Percentiles rank a stretch among this genome's conserved stretches.
These are phyloP conservation scores for Penicillium bialowiezense DNA, from an alignment of 495 filamentous ascomycete species.

Conservation along the genomic window DNA sequence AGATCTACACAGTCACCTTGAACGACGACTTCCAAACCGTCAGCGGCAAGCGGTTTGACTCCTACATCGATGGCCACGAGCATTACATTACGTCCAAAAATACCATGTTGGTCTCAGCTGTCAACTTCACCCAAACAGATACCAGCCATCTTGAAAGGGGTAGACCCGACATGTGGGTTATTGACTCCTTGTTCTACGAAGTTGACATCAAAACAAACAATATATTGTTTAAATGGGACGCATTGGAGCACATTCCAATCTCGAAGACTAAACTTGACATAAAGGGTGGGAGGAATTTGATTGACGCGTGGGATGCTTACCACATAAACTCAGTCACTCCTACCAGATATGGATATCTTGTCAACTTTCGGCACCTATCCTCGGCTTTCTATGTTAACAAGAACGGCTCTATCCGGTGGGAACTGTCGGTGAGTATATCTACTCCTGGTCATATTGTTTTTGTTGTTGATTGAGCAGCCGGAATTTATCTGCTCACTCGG, in stretches of 20 bases:
- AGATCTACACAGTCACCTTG: slow-evolving; percentile 28
- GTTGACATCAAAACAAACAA: slow-evolving; percentile 33
- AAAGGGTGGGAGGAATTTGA: too few relatives aligned
- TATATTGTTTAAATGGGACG: slow-evolving; percentile 32
- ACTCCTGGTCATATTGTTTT: too few relatives aligned
- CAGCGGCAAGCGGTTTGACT: slow-evolving; percentile 1
- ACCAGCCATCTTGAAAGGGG: too few relatives aligned
- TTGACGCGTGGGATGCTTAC: slow-evolving; percentile 38
- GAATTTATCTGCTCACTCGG: too few relatives aligned
- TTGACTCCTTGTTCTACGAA: slow-evolving; percentile 46
- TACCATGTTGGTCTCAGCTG: slow-evolving; percentile 49
- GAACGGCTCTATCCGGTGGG: slow-evolving; percentile 31
- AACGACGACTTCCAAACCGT: slow-evolving; percentile 7
- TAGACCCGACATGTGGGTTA: slow-evolving; percentile 49
- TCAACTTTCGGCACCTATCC: slow-evolving; percentile 33
- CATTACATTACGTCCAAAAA: slow-evolving; percentile 34
- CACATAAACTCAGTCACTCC: slow-evolving; percentile 40
- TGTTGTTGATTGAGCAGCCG: too few relatives aligned
- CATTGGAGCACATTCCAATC: slow-evolving; percentile 25
- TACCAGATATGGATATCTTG: slow-evolving; percentile 28
- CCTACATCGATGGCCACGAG: slow-evolving; percentile 34
- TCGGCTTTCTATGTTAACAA: slow-evolving; percentile 27
- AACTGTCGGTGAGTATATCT: slow-evolving; percentile 18
- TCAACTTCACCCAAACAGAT: slow-evolving; percentile 40
- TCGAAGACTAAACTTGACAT: not conserved